These are phyloP conservation scores for Colletotrichum tropicale DNA, from an alignment of 2,329 filamentous ascomycete species.

Conservation along the genomic window DNA sequence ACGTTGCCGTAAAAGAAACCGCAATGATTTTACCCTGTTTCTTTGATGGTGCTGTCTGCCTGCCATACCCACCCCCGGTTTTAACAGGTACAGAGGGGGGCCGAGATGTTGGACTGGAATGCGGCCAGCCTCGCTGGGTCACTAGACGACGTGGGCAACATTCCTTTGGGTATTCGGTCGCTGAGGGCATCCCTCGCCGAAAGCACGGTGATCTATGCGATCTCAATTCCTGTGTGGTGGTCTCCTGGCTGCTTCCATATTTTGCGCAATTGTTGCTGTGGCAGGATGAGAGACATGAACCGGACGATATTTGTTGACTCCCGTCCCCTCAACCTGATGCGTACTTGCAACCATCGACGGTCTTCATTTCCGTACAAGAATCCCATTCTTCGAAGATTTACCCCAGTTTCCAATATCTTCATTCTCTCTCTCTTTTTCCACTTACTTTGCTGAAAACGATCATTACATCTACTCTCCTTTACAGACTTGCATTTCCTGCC, in stretches of 20 bases:
- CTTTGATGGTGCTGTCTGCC: constrained; percentile 4
- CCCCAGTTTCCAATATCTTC: constrained; percentile 3
- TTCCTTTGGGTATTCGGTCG: constrained; percentile 13
- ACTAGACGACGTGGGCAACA: constrained; percentile 16
- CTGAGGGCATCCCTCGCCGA: constrained; percentile 9
- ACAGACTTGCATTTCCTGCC: neutral
- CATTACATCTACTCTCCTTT: neutral
- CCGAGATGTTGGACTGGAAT: constrained; percentile 12
- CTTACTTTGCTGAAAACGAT: constrained; percentile 8
- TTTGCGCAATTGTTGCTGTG: constrained; percentile 15
- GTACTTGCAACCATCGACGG: constrained; percentile 19
- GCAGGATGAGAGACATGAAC: constrained; percentile 16
- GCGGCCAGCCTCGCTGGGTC: constrained; percentile 16
- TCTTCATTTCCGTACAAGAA: constrained; percentile 21
- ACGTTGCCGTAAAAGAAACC: constrained; percentile 1
- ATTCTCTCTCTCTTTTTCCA: constrained; percentile 10
- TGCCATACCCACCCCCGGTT: neutral
- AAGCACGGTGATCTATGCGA: constrained; percentile 16
- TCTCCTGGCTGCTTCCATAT: constrained; percentile 17
- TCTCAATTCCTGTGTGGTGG: constrained; percentile 13
- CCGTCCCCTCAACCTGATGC: constrained; percentile 6
- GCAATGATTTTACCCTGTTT: neutral
- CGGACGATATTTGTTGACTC: constrained; percentile 22
- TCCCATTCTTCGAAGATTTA: constrained; percentile 19
- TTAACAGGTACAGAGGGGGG: neutral